Percentiles rank a stretch among this genome's conserved stretches.
Evolutionary conservation across 768 basidiomycete genomes (phyloP).

Genomic region (Filobasidium wieringae): DNA sequence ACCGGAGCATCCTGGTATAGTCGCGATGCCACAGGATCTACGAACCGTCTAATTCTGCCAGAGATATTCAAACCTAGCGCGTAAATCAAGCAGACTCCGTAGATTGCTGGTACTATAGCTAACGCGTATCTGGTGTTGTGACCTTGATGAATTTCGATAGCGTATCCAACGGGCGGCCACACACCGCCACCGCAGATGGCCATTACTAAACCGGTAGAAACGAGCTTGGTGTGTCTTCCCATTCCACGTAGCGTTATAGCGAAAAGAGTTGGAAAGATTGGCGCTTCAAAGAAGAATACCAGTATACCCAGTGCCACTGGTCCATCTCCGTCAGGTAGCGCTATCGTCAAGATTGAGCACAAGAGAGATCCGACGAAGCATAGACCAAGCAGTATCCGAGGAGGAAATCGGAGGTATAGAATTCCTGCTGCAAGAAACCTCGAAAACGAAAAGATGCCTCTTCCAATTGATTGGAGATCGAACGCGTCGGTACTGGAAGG

Average conservation of each 20-base stretch:
- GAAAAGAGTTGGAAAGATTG: slow-evolving; percentile 34
- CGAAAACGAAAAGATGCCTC: slow-evolving; percentile 19
- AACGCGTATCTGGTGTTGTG: slow-evolving; percentile 6
- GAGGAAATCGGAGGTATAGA: slow-evolving; percentile 26
- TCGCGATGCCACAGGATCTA: too few relatives aligned
- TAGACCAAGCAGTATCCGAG: slow-evolving; percentile 21
- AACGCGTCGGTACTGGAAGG: too few relatives aligned
- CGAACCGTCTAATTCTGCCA: not conserved
- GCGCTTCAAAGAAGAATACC: slow-evolving; percentile 26
- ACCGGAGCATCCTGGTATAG: too few relatives aligned
- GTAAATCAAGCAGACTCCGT: slow-evolving; percentile 3
- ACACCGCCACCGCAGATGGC: slow-evolving; percentile 25
- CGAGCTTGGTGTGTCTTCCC: slow-evolving; percentile 28
- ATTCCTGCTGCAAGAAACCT: slow-evolving; percentile 25
- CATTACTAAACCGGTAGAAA: slow-evolving; percentile 22
- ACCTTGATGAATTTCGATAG: slow-evolving; percentile 14
- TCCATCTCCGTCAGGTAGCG: slow-evolving; percentile 15
- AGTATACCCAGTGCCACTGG: slow-evolving; percentile 23
- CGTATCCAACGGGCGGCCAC: slow-evolving; percentile 24
- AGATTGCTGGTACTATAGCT: slow-evolving; percentile 7
- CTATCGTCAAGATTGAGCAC: slow-evolving; percentile 17
- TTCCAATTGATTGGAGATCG: slow-evolving; percentile 3
- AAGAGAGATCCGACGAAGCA: slow-evolving; percentile 24
- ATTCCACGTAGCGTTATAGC: slow-evolving; percentile 29
- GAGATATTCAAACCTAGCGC: not conserved